phyloP scores from a whole-genome alignment of 805 yeast genomes.

The Candida berthetii region DNA sequence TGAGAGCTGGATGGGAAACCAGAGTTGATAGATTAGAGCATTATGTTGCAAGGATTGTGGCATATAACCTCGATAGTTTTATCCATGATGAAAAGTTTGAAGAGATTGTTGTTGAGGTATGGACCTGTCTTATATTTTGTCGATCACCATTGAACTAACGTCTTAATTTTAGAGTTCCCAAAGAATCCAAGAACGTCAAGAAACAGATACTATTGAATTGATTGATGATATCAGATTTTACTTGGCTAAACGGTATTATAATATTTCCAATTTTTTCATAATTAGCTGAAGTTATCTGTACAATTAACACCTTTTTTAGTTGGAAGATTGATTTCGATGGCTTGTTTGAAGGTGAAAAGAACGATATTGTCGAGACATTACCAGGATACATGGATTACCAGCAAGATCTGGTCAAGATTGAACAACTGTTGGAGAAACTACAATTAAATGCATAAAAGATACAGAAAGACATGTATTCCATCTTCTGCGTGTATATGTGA shows the following conservation, averaged over 20 bases:
- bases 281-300: too few relatives aligned
- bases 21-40: slow-evolving; percentile 60
- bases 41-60: slow-evolving; percentile 52
- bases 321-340: slow-evolving; percentile 23
- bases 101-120: slow-evolving; percentile 26
- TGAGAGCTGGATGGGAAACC: slow-evolving; percentile 64
- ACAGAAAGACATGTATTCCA: not conserved
- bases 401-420: slow-evolving; percentile 32
- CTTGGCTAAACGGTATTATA: slow-evolving; percentile 26
- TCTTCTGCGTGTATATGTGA: not conserved
- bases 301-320: not conserved
- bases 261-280: too few relatives aligned
- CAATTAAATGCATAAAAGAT: slow-evolving; percentile 33
- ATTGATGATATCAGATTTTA: slow-evolving; percentile 73
- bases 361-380: slow-evolving; percentile 12
- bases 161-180: slow-evolving; percentile 42
- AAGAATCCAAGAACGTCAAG: slow-evolving; percentile 56
- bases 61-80: slow-evolving; percentile 38
- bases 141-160: too few relatives aligned
- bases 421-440: slow-evolving; percentile 29
- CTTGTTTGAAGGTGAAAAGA: slow-evolving; percentile 21
- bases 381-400: slow-evolving; percentile 17
- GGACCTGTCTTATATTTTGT: too few relatives aligned
- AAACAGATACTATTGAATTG: slow-evolving; percentile 74
- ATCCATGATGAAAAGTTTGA: slow-evolving; percentile 30